A percentile compares a stretch with the other conserved stretches of the same genome.
Conservation (phyloP, 2,329 filamentous ascomycete species). For the Trichoderma sp. region DNA sequence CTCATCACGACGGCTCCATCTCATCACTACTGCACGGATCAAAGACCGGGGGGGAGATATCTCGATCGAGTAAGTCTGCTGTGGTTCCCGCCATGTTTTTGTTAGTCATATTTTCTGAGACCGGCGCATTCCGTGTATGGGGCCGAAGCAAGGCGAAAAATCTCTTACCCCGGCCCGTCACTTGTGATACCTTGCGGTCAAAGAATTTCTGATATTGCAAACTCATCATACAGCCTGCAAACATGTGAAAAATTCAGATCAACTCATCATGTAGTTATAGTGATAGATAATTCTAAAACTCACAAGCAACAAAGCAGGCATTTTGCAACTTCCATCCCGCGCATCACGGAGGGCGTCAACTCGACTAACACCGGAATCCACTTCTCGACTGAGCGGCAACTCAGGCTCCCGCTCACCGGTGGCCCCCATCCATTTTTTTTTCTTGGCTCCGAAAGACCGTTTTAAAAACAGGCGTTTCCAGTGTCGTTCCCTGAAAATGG, state of each 20-base stretch:
- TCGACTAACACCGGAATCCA: constrained; percentile 19
- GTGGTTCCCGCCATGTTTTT: constrained; percentile 11
- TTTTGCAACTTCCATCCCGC: background rate
- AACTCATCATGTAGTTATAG: no score
- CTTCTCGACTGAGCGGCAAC: background rate
- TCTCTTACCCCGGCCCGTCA: background rate
- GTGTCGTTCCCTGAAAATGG: constrained; percentile 1
- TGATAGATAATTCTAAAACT: no score
- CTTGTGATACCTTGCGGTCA: no score
- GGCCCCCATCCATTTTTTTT: constrained; percentile 12
- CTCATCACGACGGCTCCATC: background rate
- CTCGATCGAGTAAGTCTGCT: constrained; percentile 8
- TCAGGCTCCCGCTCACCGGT: constrained; percentile 8
- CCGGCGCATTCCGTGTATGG: constrained; percentile 24
- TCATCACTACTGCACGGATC: no score
- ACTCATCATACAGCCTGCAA: no score
- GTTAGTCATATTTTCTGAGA: constrained; percentile 23
- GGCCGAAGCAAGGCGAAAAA: background rate
- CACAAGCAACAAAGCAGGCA: background rate
- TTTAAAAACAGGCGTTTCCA: background rate
- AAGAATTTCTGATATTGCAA: no score
- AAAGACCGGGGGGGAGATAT: background rate
- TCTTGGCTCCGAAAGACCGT: background rate
- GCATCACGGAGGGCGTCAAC: background rate
- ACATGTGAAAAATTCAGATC: background rate